These are phyloP conservation scores for Paratrimastix pyriformis DNA, from an alignment of 78 protist genomes.

Conservation along the genomic window DNA sequence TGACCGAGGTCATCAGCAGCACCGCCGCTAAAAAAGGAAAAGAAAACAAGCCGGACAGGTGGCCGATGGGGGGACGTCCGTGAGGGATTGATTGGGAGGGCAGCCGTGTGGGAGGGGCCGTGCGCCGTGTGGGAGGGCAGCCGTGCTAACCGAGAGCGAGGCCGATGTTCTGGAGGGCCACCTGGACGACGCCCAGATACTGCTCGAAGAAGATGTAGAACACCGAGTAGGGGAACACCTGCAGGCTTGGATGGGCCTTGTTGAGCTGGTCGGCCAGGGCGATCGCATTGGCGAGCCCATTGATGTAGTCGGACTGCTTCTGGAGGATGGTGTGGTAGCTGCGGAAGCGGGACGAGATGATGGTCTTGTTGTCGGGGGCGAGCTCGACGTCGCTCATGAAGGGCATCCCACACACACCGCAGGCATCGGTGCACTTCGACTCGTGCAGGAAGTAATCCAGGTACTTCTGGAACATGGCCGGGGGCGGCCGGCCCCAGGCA, in stretches of 20 bases:
- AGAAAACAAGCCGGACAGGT: too few relatives aligned
- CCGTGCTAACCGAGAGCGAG: too few relatives aligned
- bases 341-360: constrained; percentile 37
- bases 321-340: constrained; percentile 34
- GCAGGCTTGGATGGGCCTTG: too few relatives aligned
- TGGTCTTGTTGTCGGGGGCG: background rate
- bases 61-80: too few relatives aligned
- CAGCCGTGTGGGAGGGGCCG: too few relatives aligned
- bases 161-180: constrained; percentile 22
- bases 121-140: too few relatives aligned
- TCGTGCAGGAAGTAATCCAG: too few relatives aligned
- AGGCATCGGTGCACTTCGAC: too few relatives aligned
- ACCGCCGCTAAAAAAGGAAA: constrained; percentile 42
- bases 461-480: too few relatives aligned
- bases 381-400: background rate
- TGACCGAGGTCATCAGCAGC: constrained; percentile 28
- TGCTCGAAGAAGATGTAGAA: constrained; percentile 60
- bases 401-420: too few relatives aligned
- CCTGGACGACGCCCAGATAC: constrained; percentile 31
- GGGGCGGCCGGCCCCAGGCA: too few relatives aligned
- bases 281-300: constrained; percentile 16
- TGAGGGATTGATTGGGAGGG: too few relatives aligned
- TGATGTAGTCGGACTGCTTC: constrained; percentile 45
- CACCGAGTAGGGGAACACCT: constrained; percentile 38
- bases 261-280: constrained; percentile 11